phyloP scores from a whole-genome alignment of 345 rosid species.

The Populus alba region DNA sequence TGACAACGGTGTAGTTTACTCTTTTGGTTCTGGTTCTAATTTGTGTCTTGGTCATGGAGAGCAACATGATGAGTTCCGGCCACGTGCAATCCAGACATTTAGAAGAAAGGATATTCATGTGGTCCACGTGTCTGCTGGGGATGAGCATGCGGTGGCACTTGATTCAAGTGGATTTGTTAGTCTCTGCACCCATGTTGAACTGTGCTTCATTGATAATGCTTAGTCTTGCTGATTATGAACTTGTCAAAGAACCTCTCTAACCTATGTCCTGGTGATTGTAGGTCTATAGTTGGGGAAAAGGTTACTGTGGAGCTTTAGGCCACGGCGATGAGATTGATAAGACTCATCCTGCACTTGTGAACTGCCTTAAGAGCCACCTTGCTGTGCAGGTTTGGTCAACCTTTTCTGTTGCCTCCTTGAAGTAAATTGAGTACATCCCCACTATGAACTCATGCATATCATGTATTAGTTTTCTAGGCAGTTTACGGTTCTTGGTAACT shows the following conservation, averaged over 20 bases:
- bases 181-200: constrained; percentile 7
- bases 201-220: constrained; percentile 1
- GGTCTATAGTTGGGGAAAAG: constrained; percentile 99
- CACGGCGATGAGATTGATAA: constrained; percentile 95
- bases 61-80: constrained; percentile 79
- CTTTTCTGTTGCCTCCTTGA: background rate
- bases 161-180: constrained; percentile 90
- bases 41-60: constrained; percentile 99
- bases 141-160: constrained; percentile 92
- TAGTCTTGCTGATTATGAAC: background rate
- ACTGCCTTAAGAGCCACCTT: constrained; percentile 56
- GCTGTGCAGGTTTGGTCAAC: constrained; percentile 66
- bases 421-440: background rate
- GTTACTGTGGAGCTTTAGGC: constrained; percentile 95
- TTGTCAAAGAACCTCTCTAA: background rate
- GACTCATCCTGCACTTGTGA: constrained; percentile 66
- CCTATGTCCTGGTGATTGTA: constrained; percentile 26
- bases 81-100: constrained; percentile 72
- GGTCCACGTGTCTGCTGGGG: constrained; percentile 92
- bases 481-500: background rate
- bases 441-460: constrained; percentile 1
- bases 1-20: constrained; percentile 63
- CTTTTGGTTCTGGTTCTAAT: constrained; percentile 85
- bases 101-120: constrained; percentile 66
- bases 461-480: background rate